Conservation (phyloP, 2,329 filamentous ascomycete genomes). For the Trichophyton rubrum region DNA sequence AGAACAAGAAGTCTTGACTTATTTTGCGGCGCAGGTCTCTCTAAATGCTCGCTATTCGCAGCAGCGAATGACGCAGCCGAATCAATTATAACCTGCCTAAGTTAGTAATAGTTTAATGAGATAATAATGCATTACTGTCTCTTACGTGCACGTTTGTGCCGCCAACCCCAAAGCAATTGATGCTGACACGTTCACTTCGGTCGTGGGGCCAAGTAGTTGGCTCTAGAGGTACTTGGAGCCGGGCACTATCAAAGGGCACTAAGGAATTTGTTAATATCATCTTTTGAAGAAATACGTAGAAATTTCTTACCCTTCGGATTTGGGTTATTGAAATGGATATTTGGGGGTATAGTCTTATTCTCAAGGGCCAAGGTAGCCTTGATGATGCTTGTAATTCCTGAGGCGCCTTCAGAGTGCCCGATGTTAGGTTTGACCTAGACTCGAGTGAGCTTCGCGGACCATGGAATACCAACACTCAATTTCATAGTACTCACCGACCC, state of each 20-base stretch:
- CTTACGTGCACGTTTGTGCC: slow-evolving; percentile 11
- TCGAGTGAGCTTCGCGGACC: background rate
- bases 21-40: background rate
- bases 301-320: slow-evolving; percentile 5
- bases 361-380: slow-evolving; percentile 20
- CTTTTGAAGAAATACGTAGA: too few relatives aligned
- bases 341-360: slow-evolving; percentile 19
- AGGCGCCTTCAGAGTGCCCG: slow-evolving; percentile 21
- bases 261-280: background rate
- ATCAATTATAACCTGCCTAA: background rate
- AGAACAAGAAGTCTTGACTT: background rate
- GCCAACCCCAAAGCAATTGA: slow-evolving; percentile 17
- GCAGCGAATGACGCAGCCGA: background rate
- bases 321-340: slow-evolving; percentile 9
- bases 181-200: slow-evolving; percentile 7
- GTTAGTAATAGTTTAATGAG: background rate
- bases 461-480: background rate
- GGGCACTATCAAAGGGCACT: background rate
- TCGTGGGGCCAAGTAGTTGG: slow-evolving; percentile 18
- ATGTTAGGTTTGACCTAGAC: slow-evolving; percentile 19
- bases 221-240: slow-evolving; percentile 7
- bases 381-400: slow-evolving; percentile 20
- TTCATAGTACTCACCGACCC: background rate
- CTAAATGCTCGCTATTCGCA: background rate
- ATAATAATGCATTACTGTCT: background rate